phyloP scores from a whole-genome alignment of 176 grass and related monocot genomes.

The Alopecurus myosuroides region DNA sequence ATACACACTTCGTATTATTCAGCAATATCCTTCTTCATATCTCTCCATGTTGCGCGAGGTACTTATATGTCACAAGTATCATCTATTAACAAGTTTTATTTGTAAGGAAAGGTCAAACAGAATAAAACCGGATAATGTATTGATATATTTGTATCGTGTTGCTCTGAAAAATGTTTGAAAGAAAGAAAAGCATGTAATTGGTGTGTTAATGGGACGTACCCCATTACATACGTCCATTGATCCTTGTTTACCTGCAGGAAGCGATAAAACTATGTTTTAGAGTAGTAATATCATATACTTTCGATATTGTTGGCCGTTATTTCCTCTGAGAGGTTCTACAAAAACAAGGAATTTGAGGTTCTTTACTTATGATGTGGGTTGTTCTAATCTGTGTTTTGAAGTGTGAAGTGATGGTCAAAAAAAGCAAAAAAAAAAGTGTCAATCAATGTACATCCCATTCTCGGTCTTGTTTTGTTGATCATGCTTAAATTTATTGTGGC shows the following conservation, averaged over 20 bases:
- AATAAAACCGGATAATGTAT: not conserved
- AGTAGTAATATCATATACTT: not conserved
- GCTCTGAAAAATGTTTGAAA: not conserved
- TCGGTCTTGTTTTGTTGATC: too few species aligned
- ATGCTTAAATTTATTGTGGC: too few species aligned
- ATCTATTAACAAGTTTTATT: not conserved
- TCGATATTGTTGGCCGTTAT: not conserved
- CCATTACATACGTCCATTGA: not conserved
- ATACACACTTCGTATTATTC: not conserved
- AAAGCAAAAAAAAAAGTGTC: too few species aligned
- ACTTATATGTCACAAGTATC: not conserved
- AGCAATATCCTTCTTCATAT: not conserved
- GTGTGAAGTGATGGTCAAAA: too few species aligned
- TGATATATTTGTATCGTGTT: not conserved
- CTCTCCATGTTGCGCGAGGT: not conserved
- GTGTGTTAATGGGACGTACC: not conserved
- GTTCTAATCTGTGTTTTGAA: too few species aligned
- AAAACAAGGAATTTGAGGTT: too few species aligned
- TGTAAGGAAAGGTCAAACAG: not conserved
- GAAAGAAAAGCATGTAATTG: not conserved
- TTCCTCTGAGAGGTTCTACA: too few species aligned
- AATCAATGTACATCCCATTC: too few species aligned
- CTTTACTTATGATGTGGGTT: too few species aligned
- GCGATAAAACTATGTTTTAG: not conserved
- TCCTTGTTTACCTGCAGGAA: not conserved